These are phyloP conservation scores for Apiospora aurea DNA, from an alignment of 2,329 filamentous ascomycete species.

Conservation along the genomic window DNA sequence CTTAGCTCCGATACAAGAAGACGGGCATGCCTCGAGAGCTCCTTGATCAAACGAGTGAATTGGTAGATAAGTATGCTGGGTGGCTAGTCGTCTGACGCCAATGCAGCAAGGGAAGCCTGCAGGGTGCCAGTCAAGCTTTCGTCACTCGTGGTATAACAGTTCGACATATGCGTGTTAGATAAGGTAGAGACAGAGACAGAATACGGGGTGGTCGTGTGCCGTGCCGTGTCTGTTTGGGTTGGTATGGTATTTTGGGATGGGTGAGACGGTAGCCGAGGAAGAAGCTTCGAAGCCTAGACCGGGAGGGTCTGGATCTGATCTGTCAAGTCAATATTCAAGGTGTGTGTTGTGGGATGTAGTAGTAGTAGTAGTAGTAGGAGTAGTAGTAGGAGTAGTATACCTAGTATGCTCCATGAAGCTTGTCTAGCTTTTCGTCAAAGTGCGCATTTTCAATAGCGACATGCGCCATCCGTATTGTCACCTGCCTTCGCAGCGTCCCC, in stretches of 20 bases:
- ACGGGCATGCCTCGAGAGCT: background rate
- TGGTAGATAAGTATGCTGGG: background rate
- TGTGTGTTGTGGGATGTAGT: background rate
- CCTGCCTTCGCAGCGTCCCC: constrained; percentile 2
- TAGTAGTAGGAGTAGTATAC: too few species aligned
- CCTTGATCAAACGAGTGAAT: background rate
- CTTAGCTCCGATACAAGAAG: constrained; percentile 10
- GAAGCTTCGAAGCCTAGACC: constrained; percentile 11
- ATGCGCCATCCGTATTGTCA: constrained; percentile 8
- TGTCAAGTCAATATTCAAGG: constrained; percentile 13
- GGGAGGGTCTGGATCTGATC: constrained; percentile 15
- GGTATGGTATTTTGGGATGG: constrained; percentile 3
- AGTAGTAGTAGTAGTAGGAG: too few species aligned
- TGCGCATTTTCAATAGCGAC: background rate
- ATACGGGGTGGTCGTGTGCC: constrained; percentile 1
- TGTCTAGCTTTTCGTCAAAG: background rate
- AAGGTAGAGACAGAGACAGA: background rate
- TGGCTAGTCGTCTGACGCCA: background rate
- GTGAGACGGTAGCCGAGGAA: constrained; percentile 16
- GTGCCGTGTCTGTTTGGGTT: constrained; percentile 10
- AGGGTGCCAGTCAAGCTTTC: background rate
- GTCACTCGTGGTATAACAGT: constrained; percentile 2
- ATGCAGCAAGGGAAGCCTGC: constrained; percentile 2
- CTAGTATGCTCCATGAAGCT: constrained; percentile 6
- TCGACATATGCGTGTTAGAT: background rate